Evolutionary conservation across 1,284 basidiomycete species (phyloP).

Genomic region (Chiua sp.): DNA sequence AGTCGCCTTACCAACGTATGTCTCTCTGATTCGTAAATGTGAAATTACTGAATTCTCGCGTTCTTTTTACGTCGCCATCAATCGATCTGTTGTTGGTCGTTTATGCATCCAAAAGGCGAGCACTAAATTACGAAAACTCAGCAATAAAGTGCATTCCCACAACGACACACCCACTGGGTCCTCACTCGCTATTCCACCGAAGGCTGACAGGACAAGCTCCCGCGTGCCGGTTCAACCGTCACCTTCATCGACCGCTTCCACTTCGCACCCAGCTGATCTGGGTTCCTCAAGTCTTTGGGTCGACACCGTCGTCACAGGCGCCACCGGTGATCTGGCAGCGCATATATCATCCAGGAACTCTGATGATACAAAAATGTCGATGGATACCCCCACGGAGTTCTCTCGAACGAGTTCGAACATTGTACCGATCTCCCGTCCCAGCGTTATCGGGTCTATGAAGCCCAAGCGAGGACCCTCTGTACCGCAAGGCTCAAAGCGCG

Average conservation of each 20-base stretch:
- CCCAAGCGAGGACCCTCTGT: conserved; percentile 16
- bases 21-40: not conserved
- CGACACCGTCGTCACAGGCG: not conserved
- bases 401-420: not conserved
- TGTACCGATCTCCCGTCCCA: not conserved
- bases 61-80: not conserved
- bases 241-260: conserved; percentile 2
- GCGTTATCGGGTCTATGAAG: conserved; percentile 16
- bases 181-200: not conserved
- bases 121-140: not conserved
- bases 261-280: not conserved
- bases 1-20: conserved; percentile 25
- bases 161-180: conserved; percentile 3
- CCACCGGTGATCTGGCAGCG: not conserved
- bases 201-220: conserved; percentile 7
- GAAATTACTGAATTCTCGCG: conserved; percentile 6
- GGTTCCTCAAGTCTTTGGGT: not conserved
- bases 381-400: not conserved
- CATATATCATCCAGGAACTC: not conserved
- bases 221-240: conserved; percentile 4
- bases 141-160: not conserved
- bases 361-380: not conserved
- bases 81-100: not conserved
- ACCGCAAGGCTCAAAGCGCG: conserved; percentile 18
- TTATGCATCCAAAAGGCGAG: conserved; percentile 3